These are phyloP conservation scores for Pythium rishiriense DNA, from an alignment of 352 stramenopile genomes.

Conservation along the genomic window DNA sequence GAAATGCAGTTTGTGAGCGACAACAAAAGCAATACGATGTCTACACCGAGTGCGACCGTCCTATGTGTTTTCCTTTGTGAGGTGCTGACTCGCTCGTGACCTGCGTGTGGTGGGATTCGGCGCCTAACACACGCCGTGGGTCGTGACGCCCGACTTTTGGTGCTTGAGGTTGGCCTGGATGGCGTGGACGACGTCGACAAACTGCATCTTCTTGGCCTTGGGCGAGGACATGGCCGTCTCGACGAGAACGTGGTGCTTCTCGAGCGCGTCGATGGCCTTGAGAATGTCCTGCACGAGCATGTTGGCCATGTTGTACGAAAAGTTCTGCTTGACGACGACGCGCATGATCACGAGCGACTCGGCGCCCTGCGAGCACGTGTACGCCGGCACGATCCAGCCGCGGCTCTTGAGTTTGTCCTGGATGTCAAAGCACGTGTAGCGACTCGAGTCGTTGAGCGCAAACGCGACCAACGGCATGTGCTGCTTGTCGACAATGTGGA, in stretches of 20 bases:
- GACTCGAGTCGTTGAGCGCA: constrained; percentile 73
- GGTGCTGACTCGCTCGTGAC: no score
- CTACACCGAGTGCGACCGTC: no score
- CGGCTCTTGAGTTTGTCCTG: constrained; percentile 87
- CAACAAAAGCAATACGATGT: neutral
- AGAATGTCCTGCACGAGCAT: constrained; percentile 88
- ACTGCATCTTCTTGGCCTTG: constrained; percentile 71
- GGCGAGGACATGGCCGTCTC: constrained; percentile 78
- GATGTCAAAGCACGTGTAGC: constrained; percentile 90
- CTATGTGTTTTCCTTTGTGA: no score
- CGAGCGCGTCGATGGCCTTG: constrained; percentile 78
- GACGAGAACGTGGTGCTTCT: constrained; percentile 76
- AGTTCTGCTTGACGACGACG: constrained; percentile 91
- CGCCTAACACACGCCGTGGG: constrained; percentile 78
- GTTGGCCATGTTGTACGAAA: constrained; percentile 86
- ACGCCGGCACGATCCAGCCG: constrained; percentile 90
- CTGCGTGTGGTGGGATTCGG: no score
- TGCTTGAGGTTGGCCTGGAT: constrained; percentile 71
- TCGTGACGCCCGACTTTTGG: constrained; percentile 74
- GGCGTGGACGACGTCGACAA: constrained; percentile 67
- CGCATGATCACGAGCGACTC: constrained; percentile 89
- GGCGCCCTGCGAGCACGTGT: constrained; percentile 83
- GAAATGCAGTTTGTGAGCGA: neutral
- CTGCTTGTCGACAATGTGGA: constrained; percentile 89
- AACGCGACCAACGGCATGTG: constrained; percentile 92